Base-by-base conservation (phyloP, 2,329 filamentous ascomycete species). In the Fusarium xyrophilum region DNA sequence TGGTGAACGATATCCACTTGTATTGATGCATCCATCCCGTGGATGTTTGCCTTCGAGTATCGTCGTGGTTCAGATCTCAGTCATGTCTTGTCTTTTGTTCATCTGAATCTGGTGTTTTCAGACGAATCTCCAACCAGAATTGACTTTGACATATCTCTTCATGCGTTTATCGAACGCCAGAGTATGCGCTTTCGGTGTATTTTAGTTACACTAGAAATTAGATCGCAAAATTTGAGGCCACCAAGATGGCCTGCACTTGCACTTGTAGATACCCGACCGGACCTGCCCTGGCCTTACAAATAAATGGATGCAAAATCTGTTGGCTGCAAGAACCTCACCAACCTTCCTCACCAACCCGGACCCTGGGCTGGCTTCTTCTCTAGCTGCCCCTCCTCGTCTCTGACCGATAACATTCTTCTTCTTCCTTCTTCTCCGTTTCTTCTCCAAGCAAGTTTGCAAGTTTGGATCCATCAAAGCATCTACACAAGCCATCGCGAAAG, bases 311-410 rank as follows among this genome's bases (percentile, higher is more conserved):
- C 42, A 42, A 43, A 58, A 58, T 59, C 54, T 69, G 66, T 69
- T 69, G 66, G 66, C 48, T 63, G 56, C 50, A 39, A 67, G 36
- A 66, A 53, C 25, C 57, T 58, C 46, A 43, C 59, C 60, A 52
- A 50, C 52, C 36, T 56, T 60, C 65, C 63, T 56, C 33, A 65
- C 63, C 63, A 64, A 60, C 42, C 57, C 42, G 19, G 63, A 64
- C 63, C 67, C 67, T 62, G 33, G 63, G 21, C 46, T 50, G 30
- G 46, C 21, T n/a, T 50, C 53, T 43, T 69, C 43, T 51, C 43
- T 51, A 43, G n/a, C 30, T 51, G 32, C 60, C 67, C 59, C 57
- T 67, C 66, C 68, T 36, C 50, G 36, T 25, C 46, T 58, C 43
- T 28, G 39, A 60, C 56, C 46, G 42, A 40, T 57, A 51, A 48